phyloP scores from a whole-genome alignment of 129 eudicot species.

The Lactuca saligna region DNA sequence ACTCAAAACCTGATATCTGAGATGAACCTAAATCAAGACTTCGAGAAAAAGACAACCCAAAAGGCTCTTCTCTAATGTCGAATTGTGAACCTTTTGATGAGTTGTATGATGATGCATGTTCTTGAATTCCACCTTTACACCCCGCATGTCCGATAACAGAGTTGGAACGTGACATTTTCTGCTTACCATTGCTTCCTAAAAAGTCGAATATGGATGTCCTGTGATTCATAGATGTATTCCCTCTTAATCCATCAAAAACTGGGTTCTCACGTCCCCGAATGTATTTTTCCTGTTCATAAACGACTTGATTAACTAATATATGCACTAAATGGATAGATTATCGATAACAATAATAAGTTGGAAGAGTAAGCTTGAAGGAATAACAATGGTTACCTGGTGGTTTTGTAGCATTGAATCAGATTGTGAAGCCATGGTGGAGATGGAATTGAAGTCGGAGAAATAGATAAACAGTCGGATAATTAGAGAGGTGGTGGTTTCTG shows the following conservation, averaged over 20 bases:
- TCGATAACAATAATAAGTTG: background rate
- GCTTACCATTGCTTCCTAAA: slow-evolving; percentile 28
- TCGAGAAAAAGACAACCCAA: slow-evolving; percentile 37
- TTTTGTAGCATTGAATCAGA: slow-evolving; percentile 26
- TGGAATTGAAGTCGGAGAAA: background rate
- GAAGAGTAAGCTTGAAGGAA: background rate
- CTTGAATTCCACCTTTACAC: slow-evolving; percentile 29
- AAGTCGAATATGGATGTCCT: slow-evolving; percentile 33
- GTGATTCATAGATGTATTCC: slow-evolving; percentile 39
- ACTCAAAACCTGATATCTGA: slow-evolving; percentile 21
- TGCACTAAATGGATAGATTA: background rate
- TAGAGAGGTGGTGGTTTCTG: background rate
- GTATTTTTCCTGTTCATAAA: slow-evolving; percentile 42
- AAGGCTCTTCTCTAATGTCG: slow-evolving; percentile 42
- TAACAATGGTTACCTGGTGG: slow-evolving; percentile 23
- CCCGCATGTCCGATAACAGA: slow-evolving; percentile 47
- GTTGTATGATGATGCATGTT: slow-evolving; percentile 22
- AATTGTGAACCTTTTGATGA: slow-evolving; percentile 37
- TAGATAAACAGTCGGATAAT: background rate
- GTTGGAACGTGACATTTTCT: slow-evolving; percentile 36
- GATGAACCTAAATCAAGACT: slow-evolving; percentile 31
- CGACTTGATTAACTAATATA: background rate
- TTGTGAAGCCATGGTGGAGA: slow-evolving; percentile 21
- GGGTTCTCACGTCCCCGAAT: slow-evolving; percentile 68
- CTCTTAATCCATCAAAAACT: slow-evolving; percentile 59